phyloP scores from a whole-genome alignment of 768 basidiomycete species.

The Lyophyllum decastes region DNA sequence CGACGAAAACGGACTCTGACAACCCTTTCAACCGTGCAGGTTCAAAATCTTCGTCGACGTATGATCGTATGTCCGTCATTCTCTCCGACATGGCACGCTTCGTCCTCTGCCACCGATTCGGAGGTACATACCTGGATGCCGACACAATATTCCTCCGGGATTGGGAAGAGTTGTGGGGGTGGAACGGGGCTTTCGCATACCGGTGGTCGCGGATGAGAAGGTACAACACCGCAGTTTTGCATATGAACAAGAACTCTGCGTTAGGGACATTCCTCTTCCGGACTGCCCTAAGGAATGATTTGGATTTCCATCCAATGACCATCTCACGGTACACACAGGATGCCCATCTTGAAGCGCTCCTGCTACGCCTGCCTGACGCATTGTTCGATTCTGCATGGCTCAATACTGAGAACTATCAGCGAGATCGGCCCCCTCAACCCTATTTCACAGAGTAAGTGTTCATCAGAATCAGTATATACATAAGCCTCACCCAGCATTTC shows the following conservation, averaged over 20 bases:
- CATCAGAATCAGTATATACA: neutral
- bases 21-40: constrained; percentile 73
- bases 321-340: constrained; percentile 90
- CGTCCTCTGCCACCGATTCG: constrained; percentile 94
- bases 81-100: constrained; percentile 97
- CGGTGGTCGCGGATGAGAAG: constrained; percentile 91
- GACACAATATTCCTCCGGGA: constrained; percentile 95
- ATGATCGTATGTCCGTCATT: constrained; percentile 91
- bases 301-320: constrained; percentile 98
- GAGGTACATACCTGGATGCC: constrained; percentile 95
- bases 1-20: constrained; percentile 40
- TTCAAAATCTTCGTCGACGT: constrained; percentile 80
- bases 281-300: constrained; percentile 87
- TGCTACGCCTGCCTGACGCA: constrained; percentile 91
- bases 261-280: constrained; percentile 92
- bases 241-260: constrained; percentile 90
- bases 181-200: constrained; percentile 96
- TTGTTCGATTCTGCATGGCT: constrained; percentile 97
- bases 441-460: constrained; percentile 78
- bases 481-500: constrained; percentile 2
- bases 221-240: constrained; percentile 96
- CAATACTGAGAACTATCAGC: constrained; percentile 89
- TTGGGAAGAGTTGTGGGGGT: constrained; percentile 98
- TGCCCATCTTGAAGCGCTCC: constrained; percentile 77
- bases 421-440: constrained; percentile 91